Conservation (phyloP, 106 monocot species). For the Posidonia australis region DNA sequence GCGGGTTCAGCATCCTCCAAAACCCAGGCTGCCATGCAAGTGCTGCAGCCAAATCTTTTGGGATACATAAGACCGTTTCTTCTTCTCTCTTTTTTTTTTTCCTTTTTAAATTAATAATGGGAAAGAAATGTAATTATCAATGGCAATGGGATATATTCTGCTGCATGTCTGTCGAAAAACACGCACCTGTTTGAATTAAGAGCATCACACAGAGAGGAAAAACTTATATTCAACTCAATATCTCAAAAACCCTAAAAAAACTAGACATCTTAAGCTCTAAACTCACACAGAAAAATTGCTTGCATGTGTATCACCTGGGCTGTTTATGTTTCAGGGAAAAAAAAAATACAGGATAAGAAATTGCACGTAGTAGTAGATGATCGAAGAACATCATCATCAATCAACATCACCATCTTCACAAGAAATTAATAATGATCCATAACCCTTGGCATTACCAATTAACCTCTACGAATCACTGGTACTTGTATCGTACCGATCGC, state of each 20-base stretch:
- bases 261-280: background rate
- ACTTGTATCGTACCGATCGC: slow-evolving; percentile 54
- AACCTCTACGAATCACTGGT: slow-evolving; percentile 36
- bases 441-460: no score
- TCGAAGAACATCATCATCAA: background rate
- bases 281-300: background rate
- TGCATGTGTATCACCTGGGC: background rate
- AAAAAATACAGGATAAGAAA: background rate
- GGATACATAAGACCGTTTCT: no score
- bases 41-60: slow-evolving; percentile 4
- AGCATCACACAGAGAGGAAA: background rate
- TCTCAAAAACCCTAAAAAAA: background rate
- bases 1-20: background rate
- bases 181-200: background rate
- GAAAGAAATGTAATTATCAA: background rate
- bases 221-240: background rate
- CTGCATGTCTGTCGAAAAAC: background rate
- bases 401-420: background rate
- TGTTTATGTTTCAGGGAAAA: background rate
- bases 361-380: background rate
- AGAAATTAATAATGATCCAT: background rate
- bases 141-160: background rate
- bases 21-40: slow-evolving; percentile 3
- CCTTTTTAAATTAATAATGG: background rate
- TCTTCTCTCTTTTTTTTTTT: background rate